phyloP scores from a whole-genome alignment of 768 basidiomycete genomes.

The Dendrothele bispora region DNA sequence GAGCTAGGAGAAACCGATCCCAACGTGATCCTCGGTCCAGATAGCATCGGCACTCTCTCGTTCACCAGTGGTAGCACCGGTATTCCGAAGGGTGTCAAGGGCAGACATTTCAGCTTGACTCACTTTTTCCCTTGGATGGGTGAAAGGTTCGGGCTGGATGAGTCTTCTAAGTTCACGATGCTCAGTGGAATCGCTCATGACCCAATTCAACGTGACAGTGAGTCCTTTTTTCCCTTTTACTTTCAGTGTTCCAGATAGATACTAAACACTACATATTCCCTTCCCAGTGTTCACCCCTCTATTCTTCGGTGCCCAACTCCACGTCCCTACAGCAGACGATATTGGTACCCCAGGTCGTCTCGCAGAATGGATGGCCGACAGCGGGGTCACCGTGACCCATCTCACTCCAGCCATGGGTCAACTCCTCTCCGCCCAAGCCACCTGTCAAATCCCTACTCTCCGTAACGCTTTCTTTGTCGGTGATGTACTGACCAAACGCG shows the following conservation, averaged over 20 bases:
- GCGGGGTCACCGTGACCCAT: constrained; percentile 91
- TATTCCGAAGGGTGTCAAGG: constrained; percentile 96
- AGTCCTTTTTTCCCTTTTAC: constrained; percentile 33
- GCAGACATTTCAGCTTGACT: constrained; percentile 92
- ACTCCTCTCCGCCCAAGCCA: constrained; percentile 77
- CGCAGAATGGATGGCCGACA: constrained; percentile 97
- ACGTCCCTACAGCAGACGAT: constrained; percentile 95
- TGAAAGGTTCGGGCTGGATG: constrained; percentile 71
- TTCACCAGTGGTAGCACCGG: constrained; percentile 98
- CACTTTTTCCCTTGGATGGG: constrained; percentile 99
- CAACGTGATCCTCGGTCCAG: constrained; percentile 86
- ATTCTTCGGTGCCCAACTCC: constrained; percentile 93
- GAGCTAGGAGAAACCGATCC: constrained; percentile 72
- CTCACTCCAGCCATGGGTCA: constrained; percentile 99
- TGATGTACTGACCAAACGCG: constrained; percentile 97
- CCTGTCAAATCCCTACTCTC: constrained; percentile 86
- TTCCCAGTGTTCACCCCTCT: constrained; percentile 92
- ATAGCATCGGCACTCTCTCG: constrained; percentile 89
- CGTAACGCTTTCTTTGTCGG: constrained; percentile 96
- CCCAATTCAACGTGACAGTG: constrained; percentile 98
- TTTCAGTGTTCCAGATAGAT: not conserved
- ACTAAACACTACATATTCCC: constrained; percentile 7
- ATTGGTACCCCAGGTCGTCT: constrained; percentile 96
- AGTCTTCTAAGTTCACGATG: constrained; percentile 92
- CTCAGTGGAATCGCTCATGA: constrained; percentile 98